Base-by-base conservation (phyloP, 805 yeast genomes). In the Saccharomyces mikatae region DNA sequence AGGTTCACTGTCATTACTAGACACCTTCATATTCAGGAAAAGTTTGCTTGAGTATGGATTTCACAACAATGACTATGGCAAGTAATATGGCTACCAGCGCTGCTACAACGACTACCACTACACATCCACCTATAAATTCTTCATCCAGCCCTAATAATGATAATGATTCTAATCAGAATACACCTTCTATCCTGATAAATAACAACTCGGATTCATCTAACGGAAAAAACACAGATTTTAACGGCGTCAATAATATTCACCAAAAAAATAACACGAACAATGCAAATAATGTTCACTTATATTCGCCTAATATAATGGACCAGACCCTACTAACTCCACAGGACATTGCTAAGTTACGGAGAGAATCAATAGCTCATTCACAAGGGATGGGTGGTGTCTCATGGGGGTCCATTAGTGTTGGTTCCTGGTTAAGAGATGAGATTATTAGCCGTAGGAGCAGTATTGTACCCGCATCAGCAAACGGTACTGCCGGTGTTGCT, bases 321-420 rank as follows among this genome's bases (percentile, higher is more conserved):
- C 44, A 36, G 21, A 36, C 44, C 6, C 24, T 28, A 28, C 21
- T 17, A 21, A 47, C 49, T 47, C 55, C 55, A 4, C 56, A 52
- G 28, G 52, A 58, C 21, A 32, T 54, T 8, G 56, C 60, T 5
- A 48, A 49, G 26, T 44, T 52, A 24, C 55, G 96, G 66, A 78
- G 97, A 59, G 98, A 92, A 64, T 83, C 91, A 55, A 83, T 94
- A 55, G 97, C 97, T 30, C 98, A 92, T 69, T 86, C 96, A 2
- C 96, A 89, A 68, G 98, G 98, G 10, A 88, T 94, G 85, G 98
- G 98, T 47, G 99, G 98, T 49, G 87, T 92, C 32, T 86, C 96
- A 8, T 92, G 97, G 97, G 98, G 98, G 24, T 90, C 96, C 2
- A 82, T 91, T 54, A 86, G 96, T 28, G 90, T 92, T 30, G 97